Base-by-base conservation (phyloP, 371 early-diverging fungal species). In the Coemansia sp. region DNA sequence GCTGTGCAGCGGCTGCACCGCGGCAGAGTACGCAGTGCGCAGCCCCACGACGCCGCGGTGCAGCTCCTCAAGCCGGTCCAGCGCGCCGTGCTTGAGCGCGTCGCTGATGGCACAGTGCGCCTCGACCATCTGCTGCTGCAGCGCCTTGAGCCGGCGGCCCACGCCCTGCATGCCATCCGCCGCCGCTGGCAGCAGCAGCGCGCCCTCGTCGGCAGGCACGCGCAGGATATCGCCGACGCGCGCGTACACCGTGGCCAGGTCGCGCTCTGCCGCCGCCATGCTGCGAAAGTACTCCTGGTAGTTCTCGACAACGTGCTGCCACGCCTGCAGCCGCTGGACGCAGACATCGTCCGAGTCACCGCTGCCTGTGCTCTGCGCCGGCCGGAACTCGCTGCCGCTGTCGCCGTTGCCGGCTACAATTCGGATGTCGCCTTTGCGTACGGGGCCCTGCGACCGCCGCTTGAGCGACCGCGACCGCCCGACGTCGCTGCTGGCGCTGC, bases 361-460 rank as follows among this genome's bases (percentile, higher is more conserved):
- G 37, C 72, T 69, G 38, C 79, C 79, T 5, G 58, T 59, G 63
- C 67, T 60, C 12, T 43, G 64, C 34, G 79, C 66, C 2, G 64
- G 47, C 39, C 9, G 31, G 43, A 74, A 74, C 29, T 56, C 60
- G 14, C 16, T 39, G 39, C 16, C 10, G 60, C 57, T 18, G 48
- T 32, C 58, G 33, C 47, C 14, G 55, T 55, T 43, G 31, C 37
- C 38, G 0, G 70, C n/a, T 18, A 74, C 54, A 0, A 69, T 44
- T 44, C 74, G 65, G 48, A 74, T 74, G 46, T 74, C 74, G 71
- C 62, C 56, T 40, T 74, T 74, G 72, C 74, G 69, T 34, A 74
- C 72, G 3, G 32, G 31, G 31, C 42, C 48, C 32, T 32, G 53
- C 43, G 70, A 64, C 34, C 69, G 63, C 46, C 72, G 49, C 54